These are phyloP conservation scores for Climacium dendroides DNA, from an alignment of 225 moss, liverwort and hornwort genomes.

Conservation along the genomic window DNA sequence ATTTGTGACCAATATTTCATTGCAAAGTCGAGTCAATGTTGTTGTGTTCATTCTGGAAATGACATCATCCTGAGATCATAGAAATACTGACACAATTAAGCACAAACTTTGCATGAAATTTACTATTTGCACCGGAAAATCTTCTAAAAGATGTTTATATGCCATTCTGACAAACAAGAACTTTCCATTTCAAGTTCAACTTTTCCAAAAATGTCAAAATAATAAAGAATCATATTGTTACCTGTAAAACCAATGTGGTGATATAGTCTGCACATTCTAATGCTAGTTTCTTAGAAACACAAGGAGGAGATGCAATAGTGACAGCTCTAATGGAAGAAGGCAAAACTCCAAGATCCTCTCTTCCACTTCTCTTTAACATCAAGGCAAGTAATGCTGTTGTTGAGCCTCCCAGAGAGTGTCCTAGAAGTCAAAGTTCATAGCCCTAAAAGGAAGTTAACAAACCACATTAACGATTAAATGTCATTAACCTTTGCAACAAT, in stretches of 20 bases:
- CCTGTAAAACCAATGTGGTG: slow-evolving; percentile 77
- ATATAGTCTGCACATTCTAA: slow-evolving; percentile 53
- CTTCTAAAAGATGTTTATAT: neutral
- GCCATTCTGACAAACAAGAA: neutral
- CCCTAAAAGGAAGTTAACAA: slow-evolving; percentile 33
- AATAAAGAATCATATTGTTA: neutral
- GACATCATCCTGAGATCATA: slow-evolving; percentile 54
- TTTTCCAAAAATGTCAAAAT: neutral
- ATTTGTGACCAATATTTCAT: slow-evolving; percentile 75
- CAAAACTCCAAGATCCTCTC: slow-evolving; percentile 40
- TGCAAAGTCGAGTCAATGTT: slow-evolving; percentile 61
- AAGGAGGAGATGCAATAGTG: slow-evolving; percentile 77
- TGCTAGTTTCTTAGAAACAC: slow-evolving; percentile 75
- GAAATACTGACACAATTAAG: neutral
- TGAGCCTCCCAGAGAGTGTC: slow-evolving; percentile 88
- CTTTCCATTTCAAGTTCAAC: neutral
- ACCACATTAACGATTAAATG: neutral
- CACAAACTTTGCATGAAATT: neutral
- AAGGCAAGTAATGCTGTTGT: slow-evolving; percentile 66
- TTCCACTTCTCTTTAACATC: slow-evolving; percentile 46
- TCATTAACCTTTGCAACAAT: neutral
- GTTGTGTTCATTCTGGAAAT: slow-evolving; percentile 77
- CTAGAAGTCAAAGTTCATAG: slow-evolving; percentile 60
- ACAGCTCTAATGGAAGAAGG: slow-evolving; percentile 56
- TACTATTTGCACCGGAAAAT: neutral